Evolutionary conservation across 31 red algal genomes (phyloP).

Genomic region (Odonthalia washingtoniensis): DNA sequence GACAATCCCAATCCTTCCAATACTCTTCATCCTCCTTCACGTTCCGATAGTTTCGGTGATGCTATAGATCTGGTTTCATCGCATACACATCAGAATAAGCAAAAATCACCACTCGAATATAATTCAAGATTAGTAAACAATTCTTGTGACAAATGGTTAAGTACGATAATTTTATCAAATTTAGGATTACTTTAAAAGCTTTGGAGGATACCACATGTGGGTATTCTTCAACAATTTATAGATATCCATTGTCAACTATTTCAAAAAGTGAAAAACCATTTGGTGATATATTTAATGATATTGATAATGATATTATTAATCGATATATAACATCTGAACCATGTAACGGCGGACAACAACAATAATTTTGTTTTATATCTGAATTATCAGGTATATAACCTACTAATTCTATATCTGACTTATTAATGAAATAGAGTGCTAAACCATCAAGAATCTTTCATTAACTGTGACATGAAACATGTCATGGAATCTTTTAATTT

Average conservation of each 20-base stretch:
- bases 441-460: neutral
- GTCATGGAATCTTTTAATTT: neutral
- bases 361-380: slow-evolving; percentile 38
- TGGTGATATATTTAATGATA: slow-evolving; percentile 29
- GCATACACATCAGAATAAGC: too few relatives aligned
- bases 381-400: too few relatives aligned
- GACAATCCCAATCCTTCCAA: too few relatives aligned
- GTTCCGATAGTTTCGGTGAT: too few relatives aligned
- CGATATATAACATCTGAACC: neutral
- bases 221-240: neutral
- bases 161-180: slow-evolving; percentile 62
- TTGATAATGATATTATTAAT: neutral
- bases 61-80: too few relatives aligned
- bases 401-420: too few relatives aligned
- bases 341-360: slow-evolving; percentile 11
- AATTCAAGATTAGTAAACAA: too few relatives aligned
- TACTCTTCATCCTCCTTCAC: too few relatives aligned
- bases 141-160: too few relatives aligned
- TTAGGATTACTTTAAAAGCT: slow-evolving; percentile 13
- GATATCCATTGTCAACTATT: too few relatives aligned
- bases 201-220: slow-evolving; percentile 22
- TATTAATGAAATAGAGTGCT: neutral
- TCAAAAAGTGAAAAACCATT: slow-evolving; percentile 44
- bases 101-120: too few relatives aligned
- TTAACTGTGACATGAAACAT: neutral